Evolutionary conservation across 192 early-diverging fungal genomes (phyloP).

Genomic region (Gaertneriomyces semiglobifer): DNA sequence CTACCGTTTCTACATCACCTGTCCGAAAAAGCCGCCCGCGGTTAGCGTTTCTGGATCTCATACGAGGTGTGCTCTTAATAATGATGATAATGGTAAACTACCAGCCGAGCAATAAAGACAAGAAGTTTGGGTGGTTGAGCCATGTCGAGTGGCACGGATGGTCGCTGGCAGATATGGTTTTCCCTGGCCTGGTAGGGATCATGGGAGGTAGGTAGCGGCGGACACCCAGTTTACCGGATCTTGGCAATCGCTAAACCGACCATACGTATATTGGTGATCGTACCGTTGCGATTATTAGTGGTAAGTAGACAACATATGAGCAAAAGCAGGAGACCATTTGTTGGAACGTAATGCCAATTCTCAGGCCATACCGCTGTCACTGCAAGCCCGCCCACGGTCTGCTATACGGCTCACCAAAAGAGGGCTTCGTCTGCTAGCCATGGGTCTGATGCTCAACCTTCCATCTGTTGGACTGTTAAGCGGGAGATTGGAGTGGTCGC

Average conservation of each 20-base stretch:
- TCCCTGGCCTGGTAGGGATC: conserved; percentile 57
- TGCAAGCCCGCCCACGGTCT: conserved; percentile 16
- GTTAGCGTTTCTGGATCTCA: conserved; percentile 40
- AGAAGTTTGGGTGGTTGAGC: conserved; percentile 30
- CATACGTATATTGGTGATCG: background rate
- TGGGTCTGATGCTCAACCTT: conserved; percentile 37
- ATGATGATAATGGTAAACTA: conserved; percentile 55
- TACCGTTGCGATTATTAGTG: background rate
- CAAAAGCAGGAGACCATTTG: background rate
- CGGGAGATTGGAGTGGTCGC: background rate
- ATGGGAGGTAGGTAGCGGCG: conserved; percentile 25
- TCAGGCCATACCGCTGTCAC: conserved; percentile 20
- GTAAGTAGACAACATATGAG: background rate
- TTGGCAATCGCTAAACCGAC: background rate
- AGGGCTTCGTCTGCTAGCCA: conserved; percentile 26
- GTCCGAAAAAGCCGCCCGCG: conserved; percentile 14
- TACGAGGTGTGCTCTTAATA: conserved; percentile 46
- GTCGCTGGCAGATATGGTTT: conserved; percentile 48
- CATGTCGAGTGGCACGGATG: conserved; percentile 50
- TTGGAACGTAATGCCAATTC: conserved; percentile 7
- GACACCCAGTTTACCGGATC: background rate
- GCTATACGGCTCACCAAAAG: conserved; percentile 23
- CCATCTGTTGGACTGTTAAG: conserved; percentile 14
- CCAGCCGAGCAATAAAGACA: conserved; percentile 28
- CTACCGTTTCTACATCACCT: background rate